Percentiles rank a stretch among this genome's conserved stretches.
phyloP scores from a whole-genome alignment of 2,329 filamentous ascomycete species.

The Aspergillus floridensis region DNA sequence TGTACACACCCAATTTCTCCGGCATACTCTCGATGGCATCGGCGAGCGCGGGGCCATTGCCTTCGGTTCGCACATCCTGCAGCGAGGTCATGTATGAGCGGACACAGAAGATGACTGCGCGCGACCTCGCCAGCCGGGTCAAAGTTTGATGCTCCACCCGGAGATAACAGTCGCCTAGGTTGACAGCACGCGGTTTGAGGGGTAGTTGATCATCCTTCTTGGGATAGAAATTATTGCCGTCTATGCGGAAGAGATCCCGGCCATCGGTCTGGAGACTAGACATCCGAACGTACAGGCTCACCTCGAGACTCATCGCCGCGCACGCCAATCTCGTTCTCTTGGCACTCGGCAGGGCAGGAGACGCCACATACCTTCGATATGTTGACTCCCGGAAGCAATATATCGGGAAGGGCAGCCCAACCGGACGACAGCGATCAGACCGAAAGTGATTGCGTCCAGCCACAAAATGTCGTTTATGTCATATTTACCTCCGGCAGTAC shows the following conservation, averaged over 20 bases:
- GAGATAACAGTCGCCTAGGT: background rate
- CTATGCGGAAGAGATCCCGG: too few relatives aligned
- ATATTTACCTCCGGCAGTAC: constrained; percentile 1
- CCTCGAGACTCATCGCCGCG: too few relatives aligned
- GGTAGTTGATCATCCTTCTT: too few relatives aligned
- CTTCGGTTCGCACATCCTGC: background rate
- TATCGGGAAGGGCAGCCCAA: background rate
- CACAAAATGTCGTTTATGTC: background rate
- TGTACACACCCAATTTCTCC: too few relatives aligned
- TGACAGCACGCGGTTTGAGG: background rate
- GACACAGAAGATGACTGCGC: background rate
- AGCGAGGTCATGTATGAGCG: background rate
- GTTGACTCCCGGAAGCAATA: background rate
- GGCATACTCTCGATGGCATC: too few relatives aligned
- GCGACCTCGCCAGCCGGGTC: background rate
- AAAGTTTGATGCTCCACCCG: background rate
- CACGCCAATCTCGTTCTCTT: too few relatives aligned
- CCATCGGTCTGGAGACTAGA: too few relatives aligned
- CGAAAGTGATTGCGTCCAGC: background rate
- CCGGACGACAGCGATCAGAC: background rate
- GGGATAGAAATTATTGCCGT: too few relatives aligned
- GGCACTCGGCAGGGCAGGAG: too few relatives aligned
- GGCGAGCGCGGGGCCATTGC: background rate
- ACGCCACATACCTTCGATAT: too few relatives aligned
- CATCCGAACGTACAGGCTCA: too few relatives aligned